A percentile compares a stretch with the other conserved stretches of the same genome.
phyloP scores from a whole-genome alignment of 169 alveolate genomes.

The Ichthyophthirius multifiliis region DNA sequence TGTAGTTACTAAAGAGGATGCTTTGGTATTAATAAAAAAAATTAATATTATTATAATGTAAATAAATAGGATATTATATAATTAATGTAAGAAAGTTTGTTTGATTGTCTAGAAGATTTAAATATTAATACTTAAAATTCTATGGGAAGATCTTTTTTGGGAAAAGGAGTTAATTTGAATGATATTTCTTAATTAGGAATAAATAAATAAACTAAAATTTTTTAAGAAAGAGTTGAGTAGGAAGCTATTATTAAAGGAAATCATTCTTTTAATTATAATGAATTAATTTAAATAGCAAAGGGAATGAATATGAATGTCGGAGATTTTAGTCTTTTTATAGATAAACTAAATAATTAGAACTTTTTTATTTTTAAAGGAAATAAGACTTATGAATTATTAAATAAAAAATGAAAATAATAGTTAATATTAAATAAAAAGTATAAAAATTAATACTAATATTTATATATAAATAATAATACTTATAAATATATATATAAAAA shows the following conservation, averaged over 20 bases:
- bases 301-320: slow-evolving; percentile 8
- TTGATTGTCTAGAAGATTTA: slow-evolving; percentile 27
- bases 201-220: not conserved
- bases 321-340: not conserved
- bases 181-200: not conserved
- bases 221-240: not conserved
- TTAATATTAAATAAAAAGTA: too few relatives aligned
- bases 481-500: too few relatives aligned
- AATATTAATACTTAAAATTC: not conserved
- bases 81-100: slow-evolving; percentile 49
- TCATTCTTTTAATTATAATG: not conserved
- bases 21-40: not conserved
- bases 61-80: slow-evolving; percentile 39
- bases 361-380: not conserved
- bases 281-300: not conserved
- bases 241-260: not conserved
- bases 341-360: not conserved
- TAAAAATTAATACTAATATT: too few relatives aligned
- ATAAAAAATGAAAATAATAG: too few relatives aligned
- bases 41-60: not conserved
- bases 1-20: slow-evolving; percentile 50
- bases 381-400: slow-evolving; percentile 3
- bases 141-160: not conserved
- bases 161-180: not conserved
- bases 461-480: too few relatives aligned